Conservation (phyloP, 78 protist species). For the Capsaspora owczarzaki region DNA sequence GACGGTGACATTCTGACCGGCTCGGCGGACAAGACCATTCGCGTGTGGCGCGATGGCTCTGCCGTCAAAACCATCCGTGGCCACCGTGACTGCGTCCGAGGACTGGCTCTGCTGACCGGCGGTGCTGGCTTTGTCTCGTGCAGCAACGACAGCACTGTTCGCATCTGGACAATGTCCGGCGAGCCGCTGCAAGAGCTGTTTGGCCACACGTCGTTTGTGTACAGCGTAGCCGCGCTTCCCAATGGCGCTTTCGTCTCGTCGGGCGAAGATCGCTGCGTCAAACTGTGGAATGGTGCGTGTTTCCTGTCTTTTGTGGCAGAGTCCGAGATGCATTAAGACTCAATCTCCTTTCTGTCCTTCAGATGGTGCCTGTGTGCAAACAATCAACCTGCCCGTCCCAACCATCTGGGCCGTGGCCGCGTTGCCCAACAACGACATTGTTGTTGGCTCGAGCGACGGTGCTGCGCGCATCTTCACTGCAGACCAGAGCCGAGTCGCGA, state of each 20-base stretch:
- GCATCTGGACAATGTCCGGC: neutral
- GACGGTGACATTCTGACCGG: slow-evolving; percentile 44
- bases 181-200: neutral
- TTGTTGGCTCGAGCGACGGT: slow-evolving; percentile 58
- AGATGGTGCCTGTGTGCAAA: slow-evolving; percentile 40
- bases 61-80: slow-evolving; percentile 17
- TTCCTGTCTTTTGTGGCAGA: neutral
- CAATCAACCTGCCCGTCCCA: slow-evolving; percentile 56
- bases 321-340: neutral
- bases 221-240: neutral
- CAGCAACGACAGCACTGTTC: slow-evolving; percentile 10
- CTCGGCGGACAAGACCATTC: slow-evolving; percentile 62
- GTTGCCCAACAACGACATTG: slow-evolving; percentile 48
- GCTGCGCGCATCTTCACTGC: slow-evolving; percentile 46
- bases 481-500: slow-evolving; percentile 10
- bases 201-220: neutral
- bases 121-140: slow-evolving; percentile 52
- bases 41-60: slow-evolving; percentile 39
- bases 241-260: neutral
- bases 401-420: slow-evolving; percentile 43
- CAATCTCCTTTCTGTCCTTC: neutral
- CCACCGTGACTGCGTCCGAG: slow-evolving; percentile 71
- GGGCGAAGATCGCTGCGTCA: neutral
- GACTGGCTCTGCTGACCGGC: slow-evolving; percentile 48
- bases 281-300: neutral